These are phyloP conservation scores for Lodderomyces parapsilosis DNA, from an alignment of 1,139 yeast species.

Conservation along the genomic window DNA sequence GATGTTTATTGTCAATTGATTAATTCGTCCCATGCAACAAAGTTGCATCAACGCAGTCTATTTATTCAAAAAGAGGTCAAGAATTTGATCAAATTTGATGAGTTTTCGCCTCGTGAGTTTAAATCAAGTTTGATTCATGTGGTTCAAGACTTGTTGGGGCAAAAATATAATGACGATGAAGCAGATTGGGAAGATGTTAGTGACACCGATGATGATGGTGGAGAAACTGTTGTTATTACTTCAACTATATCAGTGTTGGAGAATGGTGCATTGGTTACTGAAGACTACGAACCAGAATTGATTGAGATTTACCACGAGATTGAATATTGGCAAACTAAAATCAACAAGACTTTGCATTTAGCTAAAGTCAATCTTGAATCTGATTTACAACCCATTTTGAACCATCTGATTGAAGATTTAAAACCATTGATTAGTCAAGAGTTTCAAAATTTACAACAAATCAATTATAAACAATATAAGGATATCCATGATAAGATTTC, in stretches of 20 bases:
- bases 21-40: conserved; percentile 12
- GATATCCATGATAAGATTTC: conserved; percentile 44
- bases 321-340: conserved; percentile 32
- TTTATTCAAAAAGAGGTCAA: conserved; percentile 31
- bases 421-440: conserved; percentile 37
- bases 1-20: conserved; percentile 5
- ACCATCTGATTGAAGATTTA: conserved; percentile 28
- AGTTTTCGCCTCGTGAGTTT: conserved; percentile 15
- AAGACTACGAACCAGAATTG: conserved; percentile 4
- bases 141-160: conserved; percentile 22
- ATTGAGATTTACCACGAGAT: conserved; percentile 27
- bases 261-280: conserved; percentile 7
- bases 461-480: conserved; percentile 44
- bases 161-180: conserved; percentile 8
- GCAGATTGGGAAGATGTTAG: conserved; percentile 15
- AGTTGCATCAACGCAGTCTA: conserved; percentile 19
- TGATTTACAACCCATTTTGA: conserved; percentile 40
- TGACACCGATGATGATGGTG: conserved; percentile 16
- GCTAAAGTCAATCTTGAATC: conserved; percentile 41
- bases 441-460: conserved; percentile 42
- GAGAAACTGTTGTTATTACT: conserved; percentile 26
- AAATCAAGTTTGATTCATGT: conserved; percentile 19
- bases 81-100: conserved; percentile 24
- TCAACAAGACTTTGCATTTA: conserved; percentile 41
- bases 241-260: conserved; percentile 29